Evolutionary conservation across 306 rosid genomes (phyloP).

Genomic region (Casuarina glauca): DNA sequence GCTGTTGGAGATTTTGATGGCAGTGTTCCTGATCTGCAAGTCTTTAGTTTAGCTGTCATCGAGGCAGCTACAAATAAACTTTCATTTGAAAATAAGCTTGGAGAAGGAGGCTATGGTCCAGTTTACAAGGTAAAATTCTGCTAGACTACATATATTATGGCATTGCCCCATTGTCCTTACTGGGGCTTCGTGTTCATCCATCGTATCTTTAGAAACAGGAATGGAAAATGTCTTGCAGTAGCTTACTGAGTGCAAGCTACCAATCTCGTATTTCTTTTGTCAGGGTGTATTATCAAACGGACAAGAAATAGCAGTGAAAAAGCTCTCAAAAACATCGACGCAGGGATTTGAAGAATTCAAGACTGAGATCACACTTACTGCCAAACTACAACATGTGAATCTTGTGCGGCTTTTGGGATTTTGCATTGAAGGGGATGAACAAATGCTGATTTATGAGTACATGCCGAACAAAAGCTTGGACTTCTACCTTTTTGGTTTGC

Average conservation of each 20-base stretch:
- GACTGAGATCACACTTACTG: slow-evolving; percentile 47
- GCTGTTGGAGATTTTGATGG: slow-evolving; percentile 11
- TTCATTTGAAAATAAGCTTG: slow-evolving; percentile 42
- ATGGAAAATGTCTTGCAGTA: neutral
- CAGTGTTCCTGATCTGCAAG: slow-evolving; percentile 32
- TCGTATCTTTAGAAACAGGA: neutral
- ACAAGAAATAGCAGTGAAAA: slow-evolving; percentile 49
- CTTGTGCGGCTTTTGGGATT: slow-evolving; percentile 44
- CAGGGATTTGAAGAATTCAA: slow-evolving; percentile 55
- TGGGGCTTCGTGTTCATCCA: neutral
- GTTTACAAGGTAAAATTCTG: slow-evolving; percentile 42
- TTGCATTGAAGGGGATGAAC: slow-evolving; percentile 36
- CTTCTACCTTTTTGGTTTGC: slow-evolving; percentile 39
- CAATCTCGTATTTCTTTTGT: neutral
- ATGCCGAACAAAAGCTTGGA: slow-evolving; percentile 57
- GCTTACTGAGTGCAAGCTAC: neutral
- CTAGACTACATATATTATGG: neutral
- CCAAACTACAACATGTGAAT: slow-evolving; percentile 52
- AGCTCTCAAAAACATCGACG: slow-evolving; percentile 39
- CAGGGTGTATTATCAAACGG: slow-evolving; percentile 36
- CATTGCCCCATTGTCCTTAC: neutral
- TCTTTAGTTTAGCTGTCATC: slow-evolving; percentile 32
- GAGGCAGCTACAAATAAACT: slow-evolving; percentile 44
- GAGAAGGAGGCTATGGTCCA: slow-evolving; percentile 54
- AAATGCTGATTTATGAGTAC: slow-evolving; percentile 48